Percentiles rank a stretch among this genome's conserved stretches.
phyloP scores from a whole-genome alignment of 306 rosid species.

The Betula pendula region DNA sequence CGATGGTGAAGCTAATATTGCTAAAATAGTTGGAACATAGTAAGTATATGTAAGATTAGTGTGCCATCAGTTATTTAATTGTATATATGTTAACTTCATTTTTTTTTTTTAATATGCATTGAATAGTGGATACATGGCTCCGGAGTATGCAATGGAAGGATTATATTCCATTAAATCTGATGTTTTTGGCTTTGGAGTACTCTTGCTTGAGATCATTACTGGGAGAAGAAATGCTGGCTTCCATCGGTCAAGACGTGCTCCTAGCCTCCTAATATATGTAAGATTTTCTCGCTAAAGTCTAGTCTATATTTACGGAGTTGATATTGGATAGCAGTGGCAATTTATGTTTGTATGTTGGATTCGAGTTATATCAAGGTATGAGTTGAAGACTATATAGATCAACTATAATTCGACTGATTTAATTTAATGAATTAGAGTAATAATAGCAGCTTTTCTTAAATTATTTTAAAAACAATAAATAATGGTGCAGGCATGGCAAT shows the following conservation, averaged over 20 bases:
- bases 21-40: constrained; percentile 40
- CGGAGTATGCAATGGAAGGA: constrained; percentile 55
- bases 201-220: constrained; percentile 46
- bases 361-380: no score
- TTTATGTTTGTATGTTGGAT: no score
- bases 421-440: no score
- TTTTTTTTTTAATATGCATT: neutral
- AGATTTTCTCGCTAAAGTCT: neutral
- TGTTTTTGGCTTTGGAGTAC: constrained; percentile 42
- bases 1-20: constrained; percentile 44
- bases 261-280: constrained; percentile 44
- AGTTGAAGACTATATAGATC: no score
- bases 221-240: constrained; percentile 35
- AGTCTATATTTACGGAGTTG: no score
- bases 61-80: no score
- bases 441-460: no score
- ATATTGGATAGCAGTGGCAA: no score
- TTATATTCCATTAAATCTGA: constrained; percentile 44
- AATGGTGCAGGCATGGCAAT: constrained; percentile 46
- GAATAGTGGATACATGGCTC: constrained; percentile 37
- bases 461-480: no score
- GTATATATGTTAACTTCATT: neutral
- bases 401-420: no score
- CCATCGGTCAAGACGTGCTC: constrained; percentile 29
- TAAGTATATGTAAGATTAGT: constrained; percentile 8